Base-by-base conservation (phyloP, 306 rosid genomes). In the Mucuna pruriens region DNA sequence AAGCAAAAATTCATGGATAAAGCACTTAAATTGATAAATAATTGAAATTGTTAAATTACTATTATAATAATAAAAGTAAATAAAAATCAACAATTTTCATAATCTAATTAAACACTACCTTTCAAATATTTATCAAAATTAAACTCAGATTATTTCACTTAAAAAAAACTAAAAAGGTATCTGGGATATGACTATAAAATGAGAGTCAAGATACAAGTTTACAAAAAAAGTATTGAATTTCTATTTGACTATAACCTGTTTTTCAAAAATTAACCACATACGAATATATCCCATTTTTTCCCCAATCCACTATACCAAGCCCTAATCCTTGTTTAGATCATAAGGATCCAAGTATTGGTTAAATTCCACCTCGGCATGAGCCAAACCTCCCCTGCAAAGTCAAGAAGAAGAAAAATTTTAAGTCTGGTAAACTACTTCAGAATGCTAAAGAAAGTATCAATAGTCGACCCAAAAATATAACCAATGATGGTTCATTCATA, bases 161-260 rank as follows among this genome's bases (percentile, higher is more conserved):
- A 46, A 34, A 80, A 48, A 31, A 38, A 49, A n/a, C 23, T 36
- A 33, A 25, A 71, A 26, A 51, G 31, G 25, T 34, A 57, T 7
- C 55, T 34, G 23, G 71, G 23, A 57, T 17, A 45, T 73, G 40
- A 46, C 81, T 46, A 72, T 63, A 54, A 79, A 46, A 64, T 31
- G 9, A 65, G 46, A 73, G 38, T 66, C 72, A 79, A 34, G 15
- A 72, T 36, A 40, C 65, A 82, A 39, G 16, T n/a, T 16, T 54
- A 60, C 55, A 36, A 40, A 55, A 10, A 51, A 79, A 23, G 73
- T 57, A 38, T 67, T 62, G 29, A 76, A 52, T 85, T 85, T 80
- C 78, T 74, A 51, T 81, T 77, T 77, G 77, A 31, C 22, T 85
- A 65, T 71, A 46, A 36, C 72, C 45, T 85, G 49, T 44, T 77